Evolutionary conservation across 2,329 filamentous ascomycete species (phyloP).

Genomic region (Colletotrichum liriopes): DNA sequence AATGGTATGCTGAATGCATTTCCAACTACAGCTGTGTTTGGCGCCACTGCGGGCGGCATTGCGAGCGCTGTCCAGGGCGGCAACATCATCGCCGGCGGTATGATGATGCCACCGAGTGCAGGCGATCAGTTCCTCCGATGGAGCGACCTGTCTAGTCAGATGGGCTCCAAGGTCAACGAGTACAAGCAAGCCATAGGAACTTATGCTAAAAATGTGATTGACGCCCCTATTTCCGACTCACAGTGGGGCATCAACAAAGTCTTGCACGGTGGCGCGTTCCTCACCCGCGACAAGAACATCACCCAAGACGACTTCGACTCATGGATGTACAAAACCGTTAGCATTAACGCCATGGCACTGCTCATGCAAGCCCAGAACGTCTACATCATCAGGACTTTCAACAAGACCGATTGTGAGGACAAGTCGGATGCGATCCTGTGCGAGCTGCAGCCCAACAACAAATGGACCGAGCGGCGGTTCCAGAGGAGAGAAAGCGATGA

Average conservation of each 20-base stretch:
- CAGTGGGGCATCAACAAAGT: constrained; percentile 29
- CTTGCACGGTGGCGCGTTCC: constrained; percentile 2
- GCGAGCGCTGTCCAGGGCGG: not conserved
- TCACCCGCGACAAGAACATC: constrained; percentile 12
- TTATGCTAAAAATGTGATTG: constrained; percentile 10
- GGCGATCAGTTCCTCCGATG: constrained; percentile 4
- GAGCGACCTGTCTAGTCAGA: not conserved
- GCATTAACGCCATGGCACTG: constrained; percentile 14
- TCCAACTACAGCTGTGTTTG: not conserved
- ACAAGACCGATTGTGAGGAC: not conserved
- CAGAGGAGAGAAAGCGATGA: not conserved
- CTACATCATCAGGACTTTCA: constrained; percentile 14
- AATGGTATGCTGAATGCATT: constrained; percentile 23
- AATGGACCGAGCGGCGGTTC: constrained; percentile 5
- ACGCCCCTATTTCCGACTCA: constrained; percentile 20
- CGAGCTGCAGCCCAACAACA: constrained; percentile 1
- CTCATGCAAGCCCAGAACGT: constrained; percentile 24
- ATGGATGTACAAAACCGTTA: constrained; percentile 25
- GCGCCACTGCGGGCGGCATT: not conserved
- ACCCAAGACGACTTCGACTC: constrained; percentile 24
- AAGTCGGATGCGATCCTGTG: not conserved
- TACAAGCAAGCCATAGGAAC: constrained; percentile 1
- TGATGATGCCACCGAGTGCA: not conserved
- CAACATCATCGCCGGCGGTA: constrained; percentile 15
- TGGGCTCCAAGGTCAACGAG: not conserved